Conservation (phyloP, 2,329 filamentous ascomycete genomes). For the Pseudogymnoascus sp. region DNA sequence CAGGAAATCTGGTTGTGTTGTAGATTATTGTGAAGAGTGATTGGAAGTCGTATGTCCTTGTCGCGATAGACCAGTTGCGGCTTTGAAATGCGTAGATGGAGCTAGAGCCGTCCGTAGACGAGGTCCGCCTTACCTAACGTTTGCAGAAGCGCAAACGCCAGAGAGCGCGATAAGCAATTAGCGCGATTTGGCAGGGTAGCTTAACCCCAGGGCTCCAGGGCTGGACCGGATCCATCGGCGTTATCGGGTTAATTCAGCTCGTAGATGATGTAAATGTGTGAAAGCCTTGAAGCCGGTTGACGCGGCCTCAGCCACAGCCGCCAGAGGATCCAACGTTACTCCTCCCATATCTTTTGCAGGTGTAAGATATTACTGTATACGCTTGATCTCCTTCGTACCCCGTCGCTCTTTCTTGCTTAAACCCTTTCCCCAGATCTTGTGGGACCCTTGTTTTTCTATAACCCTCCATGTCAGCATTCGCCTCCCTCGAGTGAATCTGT, state of each 20-base stretch:
- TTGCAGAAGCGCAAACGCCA: constrained; percentile 7
- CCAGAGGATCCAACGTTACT: neutral
- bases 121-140: neutral
- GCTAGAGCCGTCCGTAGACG: neutral
- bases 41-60: neutral
- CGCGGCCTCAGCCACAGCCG: neutral
- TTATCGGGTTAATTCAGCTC: neutral
- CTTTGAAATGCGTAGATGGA: constrained; percentile 8
- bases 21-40: neutral
- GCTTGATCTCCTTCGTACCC: neutral
- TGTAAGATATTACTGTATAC: constrained; percentile 5
- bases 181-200: neutral
- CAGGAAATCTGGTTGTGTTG: neutral
- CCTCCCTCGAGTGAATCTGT: neutral
- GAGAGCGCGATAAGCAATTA: neutral
- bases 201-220: neutral
- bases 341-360: neutral
- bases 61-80: constrained; percentile 1
- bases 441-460: neutral
- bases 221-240: constrained; percentile 5
- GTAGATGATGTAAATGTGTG: neutral
- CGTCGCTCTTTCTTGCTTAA: neutral
- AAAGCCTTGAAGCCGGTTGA: neutral
- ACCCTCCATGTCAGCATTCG: neutral
- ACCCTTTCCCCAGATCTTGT: neutral